These are phyloP conservation scores for Sporothrix phasma DNA, from an alignment of 2,329 filamentous ascomycete species.

Conservation along the genomic window DNA sequence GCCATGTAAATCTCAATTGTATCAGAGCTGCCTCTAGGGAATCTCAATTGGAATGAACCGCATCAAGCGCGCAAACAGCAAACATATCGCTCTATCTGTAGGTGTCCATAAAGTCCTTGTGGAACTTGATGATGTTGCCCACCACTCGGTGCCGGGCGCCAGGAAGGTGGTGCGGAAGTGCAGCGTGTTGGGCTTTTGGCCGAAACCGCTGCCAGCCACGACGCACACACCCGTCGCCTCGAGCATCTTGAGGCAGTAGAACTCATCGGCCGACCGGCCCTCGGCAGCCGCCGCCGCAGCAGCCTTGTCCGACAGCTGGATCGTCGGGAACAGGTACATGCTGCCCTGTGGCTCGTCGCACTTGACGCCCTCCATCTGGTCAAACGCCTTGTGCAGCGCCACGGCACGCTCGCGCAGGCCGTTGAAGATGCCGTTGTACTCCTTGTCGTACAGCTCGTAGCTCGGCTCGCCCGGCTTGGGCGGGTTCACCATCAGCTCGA, in stretches of 20 bases:
- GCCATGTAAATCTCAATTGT: no score
- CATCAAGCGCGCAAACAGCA: background rate
- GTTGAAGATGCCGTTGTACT: conserved; percentile 74
- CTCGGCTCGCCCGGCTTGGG: conserved; percentile 75
- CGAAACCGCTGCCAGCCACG: conserved; percentile 85
- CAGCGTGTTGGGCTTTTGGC: conserved; percentile 80
- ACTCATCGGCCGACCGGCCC: conserved; percentile 73
- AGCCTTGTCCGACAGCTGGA: conserved; percentile 68
- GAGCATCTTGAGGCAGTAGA: conserved; percentile 84
- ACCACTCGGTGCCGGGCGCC: conserved; percentile 92
- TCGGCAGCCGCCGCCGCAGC: conserved; percentile 64
- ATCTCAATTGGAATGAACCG: background rate
- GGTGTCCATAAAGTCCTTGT: conserved; percentile 81
- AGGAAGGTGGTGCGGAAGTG: conserved; percentile 97
- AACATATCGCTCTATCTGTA: conserved; percentile 39
- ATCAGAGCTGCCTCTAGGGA: background rate
- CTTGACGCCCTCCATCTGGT: conserved; percentile 90
- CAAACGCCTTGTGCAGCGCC: conserved; percentile 83
- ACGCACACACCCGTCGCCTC: conserved; percentile 93
- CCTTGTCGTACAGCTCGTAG: conserved; percentile 70
- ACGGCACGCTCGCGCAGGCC: conserved; percentile 70
- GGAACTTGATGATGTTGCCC: conserved; percentile 76
- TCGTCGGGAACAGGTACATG: conserved; percentile 99
- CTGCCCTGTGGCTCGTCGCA: conserved; percentile 83
- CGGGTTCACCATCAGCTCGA: conserved; percentile 97